phyloP scores from a whole-genome alignment of 805 yeast genomes.

The Cyberlindnera xylosilytica region DNA sequence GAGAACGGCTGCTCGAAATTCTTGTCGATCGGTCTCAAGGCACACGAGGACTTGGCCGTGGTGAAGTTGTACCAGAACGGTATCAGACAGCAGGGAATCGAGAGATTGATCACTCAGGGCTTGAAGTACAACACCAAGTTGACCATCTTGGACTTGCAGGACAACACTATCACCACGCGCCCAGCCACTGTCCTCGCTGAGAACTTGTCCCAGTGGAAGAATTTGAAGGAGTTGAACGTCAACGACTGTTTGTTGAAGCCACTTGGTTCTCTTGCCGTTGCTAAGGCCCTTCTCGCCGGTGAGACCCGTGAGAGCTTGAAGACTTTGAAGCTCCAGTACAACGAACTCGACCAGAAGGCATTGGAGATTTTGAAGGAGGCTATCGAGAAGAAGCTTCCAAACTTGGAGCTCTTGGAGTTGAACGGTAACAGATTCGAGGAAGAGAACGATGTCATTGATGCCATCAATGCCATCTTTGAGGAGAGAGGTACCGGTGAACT shows the following conservation, averaged over 20 bases:
- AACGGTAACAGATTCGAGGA: constrained; percentile 94
- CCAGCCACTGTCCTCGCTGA: constrained; percentile 67
- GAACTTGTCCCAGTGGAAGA: constrained; percentile 59
- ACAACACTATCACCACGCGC: constrained; percentile 80
- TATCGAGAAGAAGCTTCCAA: constrained; percentile 52
- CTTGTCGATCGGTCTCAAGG: constrained; percentile 79
- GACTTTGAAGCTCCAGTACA: constrained; percentile 75
- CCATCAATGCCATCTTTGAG: constrained; percentile 60
- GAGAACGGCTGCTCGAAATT: constrained; percentile 92
- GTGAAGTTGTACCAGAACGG: constrained; percentile 93
- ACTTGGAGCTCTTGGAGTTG: constrained; percentile 67
- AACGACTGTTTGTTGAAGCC: constrained; percentile 86
- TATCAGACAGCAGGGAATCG: constrained; percentile 90
- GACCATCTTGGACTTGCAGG: constrained; percentile 81
- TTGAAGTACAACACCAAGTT: constrained; percentile 58
- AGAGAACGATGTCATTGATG: constrained; percentile 68
- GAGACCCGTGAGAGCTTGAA: constrained; percentile 43
- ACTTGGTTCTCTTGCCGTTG: constrained; percentile 62
- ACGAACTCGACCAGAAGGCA: constrained; percentile 72
- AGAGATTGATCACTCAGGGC: constrained; percentile 70
- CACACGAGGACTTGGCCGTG: constrained; percentile 68
- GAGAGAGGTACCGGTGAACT: constrained; percentile 76
- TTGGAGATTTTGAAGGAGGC: constrained; percentile 57
- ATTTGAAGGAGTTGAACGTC: constrained; percentile 72
- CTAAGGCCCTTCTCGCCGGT: constrained; percentile 44